Base-by-base conservation (phyloP, 768 basidiomycete genomes). In the Hericium rajendrae region DNA sequence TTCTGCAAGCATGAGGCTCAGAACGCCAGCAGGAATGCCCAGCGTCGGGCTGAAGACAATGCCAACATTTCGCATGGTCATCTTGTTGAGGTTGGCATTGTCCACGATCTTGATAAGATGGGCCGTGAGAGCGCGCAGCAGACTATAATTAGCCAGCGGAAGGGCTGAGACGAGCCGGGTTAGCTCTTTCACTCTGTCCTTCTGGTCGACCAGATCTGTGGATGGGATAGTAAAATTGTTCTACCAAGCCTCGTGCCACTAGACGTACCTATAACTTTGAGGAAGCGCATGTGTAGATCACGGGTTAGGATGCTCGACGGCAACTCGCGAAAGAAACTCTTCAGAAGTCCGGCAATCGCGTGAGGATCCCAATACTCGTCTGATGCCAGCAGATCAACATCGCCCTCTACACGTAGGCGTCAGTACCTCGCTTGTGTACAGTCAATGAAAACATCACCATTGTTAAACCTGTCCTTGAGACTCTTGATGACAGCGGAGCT, bases 31-130 rank as follows among this genome's bases (percentile, higher is more conserved):
- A n/a, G 95, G 95, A 64, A 99, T 97, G 48, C 93, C 94, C 12
- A 99, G 77, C 0, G 97, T 98, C 2, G 97, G 97, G 62, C 93
- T 94, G 73, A 98, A 97, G 22, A 98, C 95, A 59, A 99, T 98
- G 16, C 95, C 94, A 26, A 99, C 92, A 69, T 99, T 99, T 49
- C 95, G 85, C 83, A 98, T 86, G 43, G 89, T 94, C 97, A 99
- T 99, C 77, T 94, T 98, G 83, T 97, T 97, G 58, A 88, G 73
- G 46, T 78, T 65, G 16, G 93, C 82, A 68, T 98, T 94, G 70
- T 92, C 87, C 48, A 98, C 93, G 64, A 99, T 89, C 48, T 94
- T 77, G 63, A 97, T 97, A 59, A 99, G 77, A 71, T 99, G 95
- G 24, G 94, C 92, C 2, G 88, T 94, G 57, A 99, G 78, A 15